Conservation (phyloP, 768 basidiomycete species). For the Xanthoconium purpureum region DNA sequence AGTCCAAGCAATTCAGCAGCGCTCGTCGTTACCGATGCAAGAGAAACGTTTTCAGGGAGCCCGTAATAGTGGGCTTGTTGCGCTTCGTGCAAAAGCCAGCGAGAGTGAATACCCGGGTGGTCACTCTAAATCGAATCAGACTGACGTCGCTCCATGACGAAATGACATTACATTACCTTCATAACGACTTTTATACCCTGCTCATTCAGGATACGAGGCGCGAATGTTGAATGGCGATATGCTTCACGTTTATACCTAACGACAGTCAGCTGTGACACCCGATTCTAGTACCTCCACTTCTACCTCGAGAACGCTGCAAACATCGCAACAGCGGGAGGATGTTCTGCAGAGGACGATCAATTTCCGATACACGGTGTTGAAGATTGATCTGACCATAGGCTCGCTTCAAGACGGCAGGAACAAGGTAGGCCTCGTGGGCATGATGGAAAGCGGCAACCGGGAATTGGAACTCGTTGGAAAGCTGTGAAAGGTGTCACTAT, state of each 20-base stretch:
- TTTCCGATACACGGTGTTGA: neutral
- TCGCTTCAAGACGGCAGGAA: conserved; percentile 70
- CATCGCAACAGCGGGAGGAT: conserved; percentile 65
- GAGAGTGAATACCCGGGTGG: conserved; percentile 62
- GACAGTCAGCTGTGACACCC: neutral
- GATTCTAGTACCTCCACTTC: neutral
- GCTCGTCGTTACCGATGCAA: conserved; percentile 71
- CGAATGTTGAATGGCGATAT: conserved; percentile 56
- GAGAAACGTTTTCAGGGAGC: conserved; percentile 62
- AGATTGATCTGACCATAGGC: conserved; percentile 47
- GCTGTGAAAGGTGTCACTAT: conserved; percentile 29
- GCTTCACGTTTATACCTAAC: conserved; percentile 54
- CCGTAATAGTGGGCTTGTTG: conserved; percentile 84
- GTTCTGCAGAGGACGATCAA: conserved; percentile 29
- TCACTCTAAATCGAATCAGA: conserved; percentile 48
- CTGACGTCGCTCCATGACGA: neutral
- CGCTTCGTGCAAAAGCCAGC: conserved; percentile 79
- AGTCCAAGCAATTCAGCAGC: conserved; percentile 75
- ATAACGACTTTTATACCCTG: conserved; percentile 47
- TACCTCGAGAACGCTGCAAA: conserved; percentile 59
- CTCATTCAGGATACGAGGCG: conserved; percentile 50
- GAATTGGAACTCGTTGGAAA: conserved; percentile 82
- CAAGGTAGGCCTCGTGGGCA: conserved; percentile 76
- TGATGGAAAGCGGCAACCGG: conserved; percentile 75
- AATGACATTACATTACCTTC: conserved; percentile 37